These are phyloP conservation scores for Oryza punctata DNA, from an alignment of 176 grass and related monocot species.

Conservation along the genomic window DNA sequence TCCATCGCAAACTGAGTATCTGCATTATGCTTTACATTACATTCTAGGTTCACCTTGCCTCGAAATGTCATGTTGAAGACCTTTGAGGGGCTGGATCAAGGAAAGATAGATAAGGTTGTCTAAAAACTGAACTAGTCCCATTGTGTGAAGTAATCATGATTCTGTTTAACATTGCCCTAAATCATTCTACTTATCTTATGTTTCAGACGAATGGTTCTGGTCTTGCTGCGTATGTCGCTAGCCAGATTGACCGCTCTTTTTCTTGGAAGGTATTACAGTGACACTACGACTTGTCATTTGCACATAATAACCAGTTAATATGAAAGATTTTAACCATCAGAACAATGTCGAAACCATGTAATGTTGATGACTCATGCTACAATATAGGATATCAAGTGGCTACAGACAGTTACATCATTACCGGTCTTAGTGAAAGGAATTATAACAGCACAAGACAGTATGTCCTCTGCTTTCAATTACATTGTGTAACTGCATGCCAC, in stretches of 20 bases:
- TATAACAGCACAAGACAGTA: conserved; percentile 89
- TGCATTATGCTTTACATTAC: not conserved
- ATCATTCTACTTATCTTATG: conserved; percentile 27
- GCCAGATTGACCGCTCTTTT: conserved; percentile 69
- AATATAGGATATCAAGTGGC: conserved; percentile 79
- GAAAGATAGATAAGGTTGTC: conserved; percentile 68
- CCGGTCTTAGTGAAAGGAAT: conserved; percentile 89
- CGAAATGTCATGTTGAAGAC: conserved; percentile 76
- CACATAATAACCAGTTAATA: not conserved
- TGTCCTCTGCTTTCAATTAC: conserved; percentile 22
- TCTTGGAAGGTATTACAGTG: conserved; percentile 77
- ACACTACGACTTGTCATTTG: not conserved
- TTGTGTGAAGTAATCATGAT: not conserved
- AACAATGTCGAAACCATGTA: not conserved
- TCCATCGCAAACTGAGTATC: not conserved
- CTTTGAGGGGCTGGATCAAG: conserved; percentile 76
- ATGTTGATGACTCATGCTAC: not conserved
- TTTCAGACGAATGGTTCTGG: conserved; percentile 77
- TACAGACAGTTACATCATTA: conserved; percentile 74
- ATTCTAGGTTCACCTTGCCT: conserved; percentile 71
- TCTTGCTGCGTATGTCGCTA: conserved; percentile 59
- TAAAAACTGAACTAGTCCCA: conserved; percentile 21
- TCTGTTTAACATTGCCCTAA: not conserved
- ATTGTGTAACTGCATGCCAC: not conserved
- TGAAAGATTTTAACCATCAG: not conserved